These are phyloP conservation scores for Penicillium argentinense DNA, from an alignment of 495 filamentous ascomycete species.

Conservation along the genomic window DNA sequence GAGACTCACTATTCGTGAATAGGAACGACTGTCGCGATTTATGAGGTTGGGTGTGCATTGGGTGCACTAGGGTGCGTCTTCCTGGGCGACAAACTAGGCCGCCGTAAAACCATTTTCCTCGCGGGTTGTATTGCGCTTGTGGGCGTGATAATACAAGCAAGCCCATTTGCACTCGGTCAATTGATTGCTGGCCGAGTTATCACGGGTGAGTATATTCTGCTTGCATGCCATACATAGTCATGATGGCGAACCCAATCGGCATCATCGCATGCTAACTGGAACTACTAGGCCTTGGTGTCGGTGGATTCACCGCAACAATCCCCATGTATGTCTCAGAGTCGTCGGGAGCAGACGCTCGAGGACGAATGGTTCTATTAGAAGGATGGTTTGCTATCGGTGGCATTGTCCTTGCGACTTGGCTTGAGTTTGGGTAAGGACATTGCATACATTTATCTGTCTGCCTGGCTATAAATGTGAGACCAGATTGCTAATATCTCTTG, in stretches of 20 bases:
- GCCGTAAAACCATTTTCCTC: constrained; percentile 35
- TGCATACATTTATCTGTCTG: background rate
- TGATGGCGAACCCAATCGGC: no score
- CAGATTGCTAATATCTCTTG: background rate
- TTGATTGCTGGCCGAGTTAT: constrained; percentile 27
- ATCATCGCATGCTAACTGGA: background rate
- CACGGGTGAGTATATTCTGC: constrained; percentile 8
- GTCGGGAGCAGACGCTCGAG: constrained; percentile 59
- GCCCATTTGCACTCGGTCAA: constrained; percentile 21
- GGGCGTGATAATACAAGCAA: constrained; percentile 20
- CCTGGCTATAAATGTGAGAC: no score
- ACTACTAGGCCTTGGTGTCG: constrained; percentile 61
- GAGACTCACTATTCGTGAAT: background rate
- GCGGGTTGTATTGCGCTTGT: constrained; percentile 20
- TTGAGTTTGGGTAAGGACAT: constrained; percentile 50
- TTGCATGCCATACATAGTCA: no score
- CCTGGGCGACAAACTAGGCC: constrained; percentile 43
- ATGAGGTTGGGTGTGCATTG: constrained; percentile 46
- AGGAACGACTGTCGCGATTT: constrained; percentile 41
- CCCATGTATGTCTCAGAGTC: constrained; percentile 66
- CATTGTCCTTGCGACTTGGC: constrained; percentile 58
- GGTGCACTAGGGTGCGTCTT: constrained; percentile 44
- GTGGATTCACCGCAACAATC: constrained; percentile 51
- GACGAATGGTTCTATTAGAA: constrained; percentile 67
- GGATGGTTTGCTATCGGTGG: constrained; percentile 62